Percentiles rank a stretch among this genome's conserved stretches.
Conservation (phyloP, 1,284 basidiomycete genomes). For the Cryptococcus wingfieldii region DNA sequence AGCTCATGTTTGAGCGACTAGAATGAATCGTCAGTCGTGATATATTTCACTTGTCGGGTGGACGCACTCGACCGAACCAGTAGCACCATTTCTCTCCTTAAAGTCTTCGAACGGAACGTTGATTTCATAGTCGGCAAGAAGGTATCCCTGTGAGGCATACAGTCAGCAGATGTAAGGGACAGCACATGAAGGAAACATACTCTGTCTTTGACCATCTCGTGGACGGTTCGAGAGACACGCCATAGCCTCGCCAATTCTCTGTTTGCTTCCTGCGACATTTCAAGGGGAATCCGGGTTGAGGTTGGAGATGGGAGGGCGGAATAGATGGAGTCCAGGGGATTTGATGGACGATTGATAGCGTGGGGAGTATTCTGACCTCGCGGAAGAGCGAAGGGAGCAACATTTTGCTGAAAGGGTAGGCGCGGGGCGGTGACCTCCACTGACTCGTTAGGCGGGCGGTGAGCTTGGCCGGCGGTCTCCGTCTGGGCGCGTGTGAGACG, state of each 20-base stretch:
- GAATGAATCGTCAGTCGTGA: neutral
- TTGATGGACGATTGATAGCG: neutral
- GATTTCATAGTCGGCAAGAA: constrained; percentile 49
- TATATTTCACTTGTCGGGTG: neutral
- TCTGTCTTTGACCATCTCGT: constrained; percentile 92
- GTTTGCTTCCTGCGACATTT: constrained; percentile 37
- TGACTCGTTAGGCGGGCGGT: no score
- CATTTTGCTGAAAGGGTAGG: neutral
- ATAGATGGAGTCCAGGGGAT: neutral
- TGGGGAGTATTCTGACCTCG: neutral
- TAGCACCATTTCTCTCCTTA: constrained; percentile 34
- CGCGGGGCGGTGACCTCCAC: neutral
- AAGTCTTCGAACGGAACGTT: constrained; percentile 49
- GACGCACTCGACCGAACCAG: constrained; percentile 43
- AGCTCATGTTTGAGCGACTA: constrained; percentile 81
- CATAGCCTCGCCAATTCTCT: constrained; percentile 61
- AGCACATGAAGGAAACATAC: constrained; percentile 32
- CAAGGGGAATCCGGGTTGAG: no score
- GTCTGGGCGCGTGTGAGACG: no score
- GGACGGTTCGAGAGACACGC: constrained; percentile 94
- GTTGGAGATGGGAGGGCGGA: neutral
- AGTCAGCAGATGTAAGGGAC: neutral
- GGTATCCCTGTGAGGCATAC: constrained; percentile 37
- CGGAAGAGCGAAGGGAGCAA: neutral
- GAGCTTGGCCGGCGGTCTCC: no score